Base-by-base conservation (phyloP, 1,139 yeast species). In the Pichia sp. region DNA sequence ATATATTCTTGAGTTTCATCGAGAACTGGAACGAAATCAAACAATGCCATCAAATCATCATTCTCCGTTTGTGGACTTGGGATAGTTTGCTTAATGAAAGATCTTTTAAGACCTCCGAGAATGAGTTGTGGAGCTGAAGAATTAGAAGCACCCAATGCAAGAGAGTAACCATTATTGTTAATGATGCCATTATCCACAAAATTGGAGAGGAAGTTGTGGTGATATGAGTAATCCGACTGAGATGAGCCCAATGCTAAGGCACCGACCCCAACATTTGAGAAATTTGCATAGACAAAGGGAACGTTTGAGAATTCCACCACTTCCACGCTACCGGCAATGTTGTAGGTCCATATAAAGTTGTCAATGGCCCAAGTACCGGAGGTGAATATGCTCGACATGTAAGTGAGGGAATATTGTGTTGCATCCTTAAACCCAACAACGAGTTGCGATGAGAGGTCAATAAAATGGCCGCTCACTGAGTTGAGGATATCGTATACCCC, bases 81-180 rank as follows among this genome's bases (percentile, higher is more conserved):
- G n/a, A 15, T 27, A 22, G 66, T 63, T 1, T 77, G 82, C 3
- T 50, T 45, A 44, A 54, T 72, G 35, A 64, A 63, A 29, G 62
- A 57, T 8, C 64, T 58, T 48, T 77, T 73, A 8, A 80, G 72
- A 3, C 71, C 74, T 12, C 88, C 88, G 2, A 79, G 63, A n/a
- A 78, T 52, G 15, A 81, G 51, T 33, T 59, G 59, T 12, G 55
- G 42, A 15, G 40, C 25, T 15, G 54, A 47, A 10, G 39, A 18
- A 30, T 48, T 40, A 25, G 49, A 44, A 5, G 54, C 55, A 33
- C 60, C 60, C 33, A 76, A 59, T 61, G 70, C 73, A 22, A 77
- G 51, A 0, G 87, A 78, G 53, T 75, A 81, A 1, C 82, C 69
- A 3, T 69, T 56, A 1, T 74, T 53, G 21, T 57, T 50, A 29